Conservation (phyloP, 257 asterid species). For the Primulina huaijiensis region DNA sequence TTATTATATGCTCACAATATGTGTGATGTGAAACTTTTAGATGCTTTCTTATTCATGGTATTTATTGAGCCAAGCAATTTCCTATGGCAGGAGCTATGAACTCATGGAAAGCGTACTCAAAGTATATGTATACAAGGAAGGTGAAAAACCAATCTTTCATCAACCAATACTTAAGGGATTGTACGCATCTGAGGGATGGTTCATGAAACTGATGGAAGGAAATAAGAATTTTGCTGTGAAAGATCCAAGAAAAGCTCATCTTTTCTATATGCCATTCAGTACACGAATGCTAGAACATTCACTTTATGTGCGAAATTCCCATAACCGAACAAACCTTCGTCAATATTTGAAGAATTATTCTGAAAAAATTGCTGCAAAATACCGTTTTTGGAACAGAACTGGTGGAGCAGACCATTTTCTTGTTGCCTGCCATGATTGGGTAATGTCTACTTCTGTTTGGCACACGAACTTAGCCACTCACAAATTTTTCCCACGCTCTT, state of each 20-base stretch:
- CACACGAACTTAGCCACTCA: not conserved
- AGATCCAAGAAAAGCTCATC: constrained; percentile 77
- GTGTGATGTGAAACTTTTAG: not conserved
- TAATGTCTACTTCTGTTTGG: constrained; percentile 29
- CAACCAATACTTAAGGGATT: constrained; percentile 73
- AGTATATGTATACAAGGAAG: constrained; percentile 72
- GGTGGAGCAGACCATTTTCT: constrained; percentile 95
- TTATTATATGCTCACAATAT: constrained; percentile 2
- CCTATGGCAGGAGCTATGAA: constrained; percentile 69
- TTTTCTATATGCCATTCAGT: constrained; percentile 91
- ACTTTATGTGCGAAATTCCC: constrained; percentile 70
- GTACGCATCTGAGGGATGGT: constrained; percentile 96
- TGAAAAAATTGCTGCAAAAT: constrained; percentile 71
- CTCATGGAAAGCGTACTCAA: constrained; percentile 75
- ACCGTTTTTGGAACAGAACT: constrained; percentile 86
- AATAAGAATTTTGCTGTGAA: constrained; percentile 62
- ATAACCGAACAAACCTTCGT: constrained; percentile 67
- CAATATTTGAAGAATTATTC: constrained; percentile 67
- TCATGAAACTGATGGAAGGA: constrained; percentile 90
- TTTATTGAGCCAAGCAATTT: constrained; percentile 11
- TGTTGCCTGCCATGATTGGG: constrained; percentile 98
- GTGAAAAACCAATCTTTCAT: constrained; percentile 84
- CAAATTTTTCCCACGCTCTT: not conserved
- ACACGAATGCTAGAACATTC: constrained; percentile 61
- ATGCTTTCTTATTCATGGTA: not conserved